Conservation (phyloP, 768 basidiomycete species). For the Agaricus subrufescens region DNA sequence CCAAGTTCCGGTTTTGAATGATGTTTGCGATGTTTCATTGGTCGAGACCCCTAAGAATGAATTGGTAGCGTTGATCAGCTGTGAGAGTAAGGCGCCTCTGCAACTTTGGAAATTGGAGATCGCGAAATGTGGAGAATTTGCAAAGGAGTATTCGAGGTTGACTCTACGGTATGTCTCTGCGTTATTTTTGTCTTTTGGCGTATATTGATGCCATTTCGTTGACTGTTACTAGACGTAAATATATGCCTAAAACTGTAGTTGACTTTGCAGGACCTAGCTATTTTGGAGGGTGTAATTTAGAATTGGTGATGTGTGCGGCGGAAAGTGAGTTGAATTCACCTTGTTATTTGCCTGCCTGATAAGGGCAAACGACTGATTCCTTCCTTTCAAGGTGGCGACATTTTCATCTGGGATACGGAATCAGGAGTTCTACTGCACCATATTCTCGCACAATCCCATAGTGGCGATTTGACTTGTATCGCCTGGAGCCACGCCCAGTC, state of each 20-base stretch:
- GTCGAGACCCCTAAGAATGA: slow-evolving; percentile 45
- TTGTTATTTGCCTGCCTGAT: background rate
- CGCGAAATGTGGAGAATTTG: slow-evolving; percentile 47
- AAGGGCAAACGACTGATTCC: background rate
- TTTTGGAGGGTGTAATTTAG: slow-evolving; percentile 76
- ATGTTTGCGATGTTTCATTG: slow-evolving; percentile 67
- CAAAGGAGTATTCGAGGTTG: slow-evolving; percentile 28
- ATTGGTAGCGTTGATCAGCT: slow-evolving; percentile 62
- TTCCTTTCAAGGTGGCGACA: slow-evolving; percentile 54
- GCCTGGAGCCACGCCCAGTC: slow-evolving; percentile 72
- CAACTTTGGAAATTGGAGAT: slow-evolving; percentile 73
- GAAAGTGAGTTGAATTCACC: slow-evolving; percentile 43
- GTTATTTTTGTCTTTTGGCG: background rate
- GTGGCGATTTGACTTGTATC: slow-evolving; percentile 73
- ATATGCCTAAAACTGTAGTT: slow-evolving; percentile 61
- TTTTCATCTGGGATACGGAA: slow-evolving; percentile 85
- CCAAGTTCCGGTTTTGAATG: slow-evolving; percentile 68
- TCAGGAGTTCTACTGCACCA: slow-evolving; percentile 69
- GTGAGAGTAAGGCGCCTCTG: slow-evolving; percentile 73
- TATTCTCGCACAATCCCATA: slow-evolving; percentile 55
- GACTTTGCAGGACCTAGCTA: slow-evolving; percentile 82
- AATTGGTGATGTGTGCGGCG: slow-evolving; percentile 72
- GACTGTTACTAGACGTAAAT: slow-evolving; percentile 50
- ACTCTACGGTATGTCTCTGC: slow-evolving; percentile 30
- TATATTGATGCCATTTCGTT: background rate